Base-by-base conservation (phyloP, 2,329 filamentous ascomycete species). In the Cladophialophora chaetospira region DNA sequence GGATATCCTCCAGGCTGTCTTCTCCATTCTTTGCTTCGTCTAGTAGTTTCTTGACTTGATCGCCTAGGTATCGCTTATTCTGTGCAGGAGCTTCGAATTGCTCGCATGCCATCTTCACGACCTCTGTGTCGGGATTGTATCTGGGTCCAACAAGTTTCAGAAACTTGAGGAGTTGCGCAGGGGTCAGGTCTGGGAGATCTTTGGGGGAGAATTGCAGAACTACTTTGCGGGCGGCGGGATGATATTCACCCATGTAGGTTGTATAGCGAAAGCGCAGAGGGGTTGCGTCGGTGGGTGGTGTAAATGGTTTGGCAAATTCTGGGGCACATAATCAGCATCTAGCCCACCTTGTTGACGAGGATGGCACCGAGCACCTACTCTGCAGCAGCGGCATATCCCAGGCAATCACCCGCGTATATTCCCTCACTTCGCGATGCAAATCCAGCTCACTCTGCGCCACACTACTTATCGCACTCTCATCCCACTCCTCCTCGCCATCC, bases 301-400 rank as follows among this genome's bases (percentile, higher is more conserved):
- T 75, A 72, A 96, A 97, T 15, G 89, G 88, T 73, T 89, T 89
- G 53, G 89, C 88, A 61, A 94, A 82, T 71, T 93, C 90, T 96
- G 69, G 47, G 53, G 48, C 35, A 38, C 52, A 63, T 21, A 51
- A 47, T 63, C 56, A 65, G 62, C 49, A 57, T 21, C n/a, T 11
- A 33, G 15, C 11, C 52, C 23, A 42, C 19, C 28, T n/a, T 19
- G 26, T 10, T 21, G 25, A 10, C 21, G 8, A 21, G 40, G 13
- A 15, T 43, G 38, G n/a, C 15, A 11, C 21, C 11, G n/a, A 31
- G 15, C 17, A 80, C 89, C 73, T 83, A 96, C 92, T 89, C 57
- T 87, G 85, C 58, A 99, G 79, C 61, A 96, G 77, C 8, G 94
- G 94, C 88, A 99, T 89, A 74, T 99, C 94, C 92, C 94, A 99